A percentile compares a stretch with the other conserved stretches of the same genome.
Conservation (phyloP, 257 asterid species). For the Nicotiana tabacum region DNA sequence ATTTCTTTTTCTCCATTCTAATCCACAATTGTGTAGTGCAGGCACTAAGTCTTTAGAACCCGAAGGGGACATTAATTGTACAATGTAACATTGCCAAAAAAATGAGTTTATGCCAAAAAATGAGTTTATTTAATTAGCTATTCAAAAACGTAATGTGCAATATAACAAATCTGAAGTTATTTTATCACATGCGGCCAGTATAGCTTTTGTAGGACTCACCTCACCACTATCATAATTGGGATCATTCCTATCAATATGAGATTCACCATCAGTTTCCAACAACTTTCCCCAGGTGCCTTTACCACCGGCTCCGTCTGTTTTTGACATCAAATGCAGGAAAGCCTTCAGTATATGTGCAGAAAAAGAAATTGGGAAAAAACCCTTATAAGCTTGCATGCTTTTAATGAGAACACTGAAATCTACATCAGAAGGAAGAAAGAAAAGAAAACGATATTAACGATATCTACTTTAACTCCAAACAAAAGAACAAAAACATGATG, state of each 20-base stretch:
- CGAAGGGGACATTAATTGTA: background rate
- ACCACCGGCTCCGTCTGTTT: conserved; percentile 97
- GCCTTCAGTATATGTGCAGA: background rate
- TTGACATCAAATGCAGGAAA: conserved; percentile 20
- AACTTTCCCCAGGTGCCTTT: conserved; percentile 99
- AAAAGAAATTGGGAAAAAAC: background rate
- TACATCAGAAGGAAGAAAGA: background rate
- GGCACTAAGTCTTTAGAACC: background rate
- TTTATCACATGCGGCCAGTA: background rate
- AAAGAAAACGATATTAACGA: background rate
- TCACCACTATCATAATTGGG: conserved; percentile 97
- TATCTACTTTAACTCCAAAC: background rate
- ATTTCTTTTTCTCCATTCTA: background rate
- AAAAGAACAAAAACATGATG: background rate
- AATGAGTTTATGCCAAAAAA: background rate
- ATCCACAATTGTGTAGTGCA: background rate
- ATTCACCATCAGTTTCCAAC: conserved; percentile 73
- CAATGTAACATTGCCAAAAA: background rate
- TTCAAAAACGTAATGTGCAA: background rate
- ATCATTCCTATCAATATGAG: conserved; percentile 67
- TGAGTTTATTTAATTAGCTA: background rate
- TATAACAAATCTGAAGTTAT: background rate
- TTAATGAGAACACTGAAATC: background rate
- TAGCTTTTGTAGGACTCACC: conserved; percentile 37
- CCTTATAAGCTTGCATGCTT: background rate